Percentiles rank a stretch among this genome's conserved stretches.
These are phyloP conservation scores for Crucihimalaya himalaica DNA, from an alignment of 345 rosid species.

Conservation along the genomic window DNA sequence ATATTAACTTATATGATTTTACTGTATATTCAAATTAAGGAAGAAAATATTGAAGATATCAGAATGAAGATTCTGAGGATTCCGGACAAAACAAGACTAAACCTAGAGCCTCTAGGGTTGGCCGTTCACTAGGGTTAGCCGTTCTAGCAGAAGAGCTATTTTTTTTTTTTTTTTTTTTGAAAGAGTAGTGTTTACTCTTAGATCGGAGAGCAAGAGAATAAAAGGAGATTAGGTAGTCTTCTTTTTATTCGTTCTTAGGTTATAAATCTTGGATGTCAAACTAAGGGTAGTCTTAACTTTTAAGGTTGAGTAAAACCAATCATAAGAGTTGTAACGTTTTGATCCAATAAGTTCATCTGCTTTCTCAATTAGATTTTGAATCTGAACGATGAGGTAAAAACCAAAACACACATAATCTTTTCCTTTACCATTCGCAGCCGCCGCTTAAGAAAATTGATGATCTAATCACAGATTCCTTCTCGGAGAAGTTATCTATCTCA, in stretches of 20 bases:
- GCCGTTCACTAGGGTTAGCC: not conserved
- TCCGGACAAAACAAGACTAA: not conserved
- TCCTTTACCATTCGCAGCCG: conserved; percentile 5
- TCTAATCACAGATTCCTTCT: not conserved
- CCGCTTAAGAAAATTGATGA: conserved; percentile 3
- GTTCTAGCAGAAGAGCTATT: not conserved
- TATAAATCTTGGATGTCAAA: not conserved
- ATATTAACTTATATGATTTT: no score
- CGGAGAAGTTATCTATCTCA: conserved; percentile 7
- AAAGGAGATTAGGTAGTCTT: not conserved
- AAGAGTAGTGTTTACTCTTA: no score
- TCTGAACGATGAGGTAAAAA: not conserved
- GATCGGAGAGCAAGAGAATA: not conserved
- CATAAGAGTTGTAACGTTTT: not conserved
- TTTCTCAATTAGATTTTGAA: not conserved
- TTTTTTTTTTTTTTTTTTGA: no score
- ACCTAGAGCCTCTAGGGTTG: no score
- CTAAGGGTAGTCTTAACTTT: no score
- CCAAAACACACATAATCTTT: not conserved
- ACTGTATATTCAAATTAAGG: not conserved
- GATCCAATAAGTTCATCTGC: not conserved
- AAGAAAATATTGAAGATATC: not conserved
- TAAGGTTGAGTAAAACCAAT: no score
- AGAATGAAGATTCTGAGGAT: not conserved
- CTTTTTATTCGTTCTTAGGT: not conserved